Base-by-base conservation (phyloP, 2,329 filamentous ascomycete genomes). In the Pezicula radicicola region DNA sequence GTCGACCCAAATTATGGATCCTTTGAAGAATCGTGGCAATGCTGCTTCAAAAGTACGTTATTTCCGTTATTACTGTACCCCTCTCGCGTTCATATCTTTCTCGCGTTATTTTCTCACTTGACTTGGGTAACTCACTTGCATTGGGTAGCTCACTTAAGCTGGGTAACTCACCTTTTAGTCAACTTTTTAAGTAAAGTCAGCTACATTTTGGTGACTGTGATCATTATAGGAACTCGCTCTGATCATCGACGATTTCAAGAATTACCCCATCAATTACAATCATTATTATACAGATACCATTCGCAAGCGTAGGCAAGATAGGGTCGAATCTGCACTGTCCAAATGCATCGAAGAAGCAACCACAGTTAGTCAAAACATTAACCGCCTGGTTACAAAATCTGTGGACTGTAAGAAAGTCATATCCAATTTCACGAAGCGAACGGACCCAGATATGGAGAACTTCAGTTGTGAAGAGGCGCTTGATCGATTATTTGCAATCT, bases 191-290 rank as follows among this genome's bases (percentile, higher is more conserved):
- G 19, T 25, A 25, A 6, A 25, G 25, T 7, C 25, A 25, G 25
- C 6, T 5, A 7, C 25, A 25, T 7, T 6, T 25, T 25, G 6
- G 5, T 25, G 25, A 25, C 25, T 25, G 6, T 25, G 4, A 5
- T 7, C 25, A 12, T 33, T 48, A 21, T 12, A 55, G 4, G 67
- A 72, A 50, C 56, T 71, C 4, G 48, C 54, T 2, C 50, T 49
- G 6, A 30, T 72, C 2, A 51, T 65, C 27, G 50, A 61, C 9
- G 69, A 72, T 49, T 37, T 59, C 6, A 56, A 52, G 16, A 52
- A 48, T 3, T 65, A 63, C 47, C 65, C 67, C 0, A 65, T 70
- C 6, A 71, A 68, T 9, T 72, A 71, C 45, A 70, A 71, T 36
- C 66, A 70, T 35, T 67, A 68, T 40, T 71, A 65, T 40, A 67